Conservation (phyloP, 1,284 basidiomycete species). For the Ustilago curta region DNA sequence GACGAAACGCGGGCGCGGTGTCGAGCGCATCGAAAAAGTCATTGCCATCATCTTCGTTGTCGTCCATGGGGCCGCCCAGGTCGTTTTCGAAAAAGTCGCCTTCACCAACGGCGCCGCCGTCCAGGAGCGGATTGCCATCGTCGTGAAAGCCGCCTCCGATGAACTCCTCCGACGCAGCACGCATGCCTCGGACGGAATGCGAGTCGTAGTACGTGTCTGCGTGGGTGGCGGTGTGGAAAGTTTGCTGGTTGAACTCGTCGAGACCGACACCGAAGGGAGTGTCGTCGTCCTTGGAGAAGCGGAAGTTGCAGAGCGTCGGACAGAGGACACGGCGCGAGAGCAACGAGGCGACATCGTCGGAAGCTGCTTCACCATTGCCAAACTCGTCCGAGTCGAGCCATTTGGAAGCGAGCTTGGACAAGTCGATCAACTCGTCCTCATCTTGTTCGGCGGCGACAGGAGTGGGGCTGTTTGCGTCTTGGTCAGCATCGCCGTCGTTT, state of each 20-base stretch:
- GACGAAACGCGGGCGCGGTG: conserved; percentile 31
- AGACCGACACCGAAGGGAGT: conserved; percentile 54
- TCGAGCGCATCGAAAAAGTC: conserved; percentile 70
- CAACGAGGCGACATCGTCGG: conserved; percentile 32
- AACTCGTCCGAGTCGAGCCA: conserved; percentile 47
- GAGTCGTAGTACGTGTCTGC: conserved; percentile 26
- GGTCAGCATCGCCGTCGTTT: conserved; percentile 28
- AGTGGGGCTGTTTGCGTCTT: conserved; percentile 15
- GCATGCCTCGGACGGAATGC: conserved; percentile 17
- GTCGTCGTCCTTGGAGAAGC: conserved; percentile 60
- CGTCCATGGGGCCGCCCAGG: conserved; percentile 26
- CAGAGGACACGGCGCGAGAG: conserved; percentile 57
- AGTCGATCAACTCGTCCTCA: conserved; percentile 39
- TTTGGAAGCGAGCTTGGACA: conserved; percentile 55
- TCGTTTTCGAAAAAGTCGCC: conserved; percentile 45
- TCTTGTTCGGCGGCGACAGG: conserved; percentile 26
- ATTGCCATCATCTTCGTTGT: conserved; percentile 35
- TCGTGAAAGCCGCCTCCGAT: conserved; percentile 21
- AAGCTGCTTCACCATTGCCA: conserved; percentile 11
- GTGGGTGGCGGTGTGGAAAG: conserved; percentile 37
- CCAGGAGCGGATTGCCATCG: conserved; percentile 28
- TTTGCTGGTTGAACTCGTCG: conserved; percentile 49
- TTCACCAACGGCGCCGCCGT: conserved; percentile 18
- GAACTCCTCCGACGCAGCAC: conserved; percentile 35
- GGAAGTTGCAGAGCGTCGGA: conserved; percentile 59